A percentile compares a stretch with the other conserved stretches of the same genome.
These are phyloP conservation scores for Phoma sp. DNA, from an alignment of 2,329 filamentous ascomycete species.

Conservation along the genomic window DNA sequence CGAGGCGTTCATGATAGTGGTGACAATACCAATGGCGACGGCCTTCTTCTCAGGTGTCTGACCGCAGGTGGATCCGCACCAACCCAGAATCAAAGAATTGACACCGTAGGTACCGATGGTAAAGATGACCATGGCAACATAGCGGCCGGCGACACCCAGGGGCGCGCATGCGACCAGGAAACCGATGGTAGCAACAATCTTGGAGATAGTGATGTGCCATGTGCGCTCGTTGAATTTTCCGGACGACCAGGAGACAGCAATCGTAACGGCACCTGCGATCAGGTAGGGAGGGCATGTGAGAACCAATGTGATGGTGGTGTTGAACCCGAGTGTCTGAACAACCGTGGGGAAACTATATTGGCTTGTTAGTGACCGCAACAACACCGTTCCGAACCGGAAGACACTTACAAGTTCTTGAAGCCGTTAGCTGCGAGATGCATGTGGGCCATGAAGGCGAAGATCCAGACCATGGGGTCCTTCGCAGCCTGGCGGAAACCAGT, in stretches of 20 bases:
- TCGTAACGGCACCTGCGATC: constrained; percentile 64
- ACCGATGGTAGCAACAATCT: constrained; percentile 65
- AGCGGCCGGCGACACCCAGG: constrained; percentile 64
- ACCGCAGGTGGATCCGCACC: constrained; percentile 51
- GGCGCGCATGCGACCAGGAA: constrained; percentile 71
- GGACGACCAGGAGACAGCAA: constrained; percentile 71
- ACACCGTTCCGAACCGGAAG: too few relatives aligned
- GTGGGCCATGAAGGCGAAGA: constrained; percentile 48
- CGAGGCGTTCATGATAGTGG: constrained; percentile 51
- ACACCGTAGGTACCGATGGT: constrained; percentile 46
- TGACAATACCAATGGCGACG: constrained; percentile 53
- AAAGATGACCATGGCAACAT: constrained; percentile 68
- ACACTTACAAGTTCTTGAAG: constrained; percentile 54
- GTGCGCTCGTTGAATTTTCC: constrained; percentile 75
- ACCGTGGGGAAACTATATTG: constrained; percentile 68
- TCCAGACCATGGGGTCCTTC: constrained; percentile 49
- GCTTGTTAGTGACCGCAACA: not conserved
- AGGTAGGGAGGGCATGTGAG: constrained; percentile 53
- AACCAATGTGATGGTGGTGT: constrained; percentile 59
- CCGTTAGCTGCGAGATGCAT: constrained; percentile 44
- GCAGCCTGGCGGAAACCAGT: constrained; percentile 50
- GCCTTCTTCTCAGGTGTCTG: constrained; percentile 56
- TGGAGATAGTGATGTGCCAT: constrained; percentile 68
- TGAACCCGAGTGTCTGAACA: constrained; percentile 65
- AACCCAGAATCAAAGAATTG: constrained; percentile 54